Evolutionary conservation across 2,329 filamentous ascomycete species (phyloP).

Genomic region (Lachnellula hyalina): DNA sequence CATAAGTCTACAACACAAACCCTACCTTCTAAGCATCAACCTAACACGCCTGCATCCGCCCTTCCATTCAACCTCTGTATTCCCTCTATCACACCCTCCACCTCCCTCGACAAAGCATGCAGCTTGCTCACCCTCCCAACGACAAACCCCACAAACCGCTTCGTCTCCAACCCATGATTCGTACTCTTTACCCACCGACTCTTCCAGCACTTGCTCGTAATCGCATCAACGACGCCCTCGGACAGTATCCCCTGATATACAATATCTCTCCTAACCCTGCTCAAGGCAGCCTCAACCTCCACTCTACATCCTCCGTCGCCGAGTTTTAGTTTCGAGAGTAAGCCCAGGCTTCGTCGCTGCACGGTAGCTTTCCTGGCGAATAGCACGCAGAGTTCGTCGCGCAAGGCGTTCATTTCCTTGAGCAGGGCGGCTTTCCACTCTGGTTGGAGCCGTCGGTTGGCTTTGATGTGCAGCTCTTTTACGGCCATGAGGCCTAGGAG

Average conservation of each 20-base stretch:
- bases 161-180: slow-evolving; percentile 10
- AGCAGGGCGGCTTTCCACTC: slow-evolving; percentile 1
- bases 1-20: too few relatives aligned
- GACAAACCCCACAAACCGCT: slow-evolving; percentile 13
- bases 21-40: too few relatives aligned
- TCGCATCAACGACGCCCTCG: slow-evolving; percentile 4
- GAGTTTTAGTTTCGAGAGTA: neutral
- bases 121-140: slow-evolving; percentile 2
- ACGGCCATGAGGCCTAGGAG: slow-evolving; percentile 3
- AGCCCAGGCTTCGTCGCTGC: neutral
- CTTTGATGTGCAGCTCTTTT: slow-evolving; percentile 2
- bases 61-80: too few relatives aligned
- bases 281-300: neutral
- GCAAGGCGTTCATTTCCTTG: neutral
- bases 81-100: neutral
- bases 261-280: neutral
- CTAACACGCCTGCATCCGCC: too few relatives aligned
- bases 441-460: neutral
- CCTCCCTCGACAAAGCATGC: neutral
- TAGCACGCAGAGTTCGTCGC: slow-evolving; percentile 2
- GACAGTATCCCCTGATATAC: slow-evolving; percentile 8
- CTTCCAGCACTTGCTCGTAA: slow-evolving; percentile 7
- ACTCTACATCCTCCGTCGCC: neutral
- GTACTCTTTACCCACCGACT: slow-evolving; percentile 5
- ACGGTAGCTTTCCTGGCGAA: neutral